Evolutionary conservation across 129 eudicot species (phyloP).

Genomic region (Flaveria linearis): DNA sequence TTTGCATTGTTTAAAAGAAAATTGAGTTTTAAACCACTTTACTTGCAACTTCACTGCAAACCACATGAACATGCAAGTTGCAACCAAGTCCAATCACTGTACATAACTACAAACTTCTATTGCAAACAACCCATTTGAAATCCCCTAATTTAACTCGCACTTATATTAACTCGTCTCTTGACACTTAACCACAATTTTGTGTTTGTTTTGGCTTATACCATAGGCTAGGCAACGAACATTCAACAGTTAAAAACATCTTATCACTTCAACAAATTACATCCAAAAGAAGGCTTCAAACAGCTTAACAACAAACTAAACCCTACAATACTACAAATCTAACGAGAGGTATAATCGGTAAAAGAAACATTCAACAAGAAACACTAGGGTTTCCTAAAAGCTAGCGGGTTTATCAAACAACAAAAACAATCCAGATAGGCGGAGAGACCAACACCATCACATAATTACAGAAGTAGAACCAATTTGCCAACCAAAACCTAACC

Average conservation of each 20-base stretch:
- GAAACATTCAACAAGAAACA: not conserved
- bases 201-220: not conserved
- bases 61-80: not conserved
- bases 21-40: not conserved
- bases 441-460: slow-evolving; percentile 2
- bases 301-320: slow-evolving; percentile 17
- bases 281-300: not conserved
- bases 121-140: not conserved
- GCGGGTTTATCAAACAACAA: not conserved
- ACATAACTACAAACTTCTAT: not conserved
- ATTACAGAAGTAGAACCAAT: not conserved
- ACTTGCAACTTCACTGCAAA: not conserved
- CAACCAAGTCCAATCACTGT: not conserved
- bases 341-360: not conserved
- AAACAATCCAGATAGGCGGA: not conserved
- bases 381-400: slow-evolving; percentile 21
- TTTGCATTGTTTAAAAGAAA: not conserved
- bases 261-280: not conserved
- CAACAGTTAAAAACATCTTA: not conserved
- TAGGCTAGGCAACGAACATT: not conserved
- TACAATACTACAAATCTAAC: not conserved
- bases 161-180: not conserved
- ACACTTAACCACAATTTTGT: not conserved
- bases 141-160: not conserved
- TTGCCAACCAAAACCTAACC: not conserved